phyloP scores from a whole-genome alignment of 2,329 filamentous ascomycete species.

The Sclerotinia minor region DNA sequence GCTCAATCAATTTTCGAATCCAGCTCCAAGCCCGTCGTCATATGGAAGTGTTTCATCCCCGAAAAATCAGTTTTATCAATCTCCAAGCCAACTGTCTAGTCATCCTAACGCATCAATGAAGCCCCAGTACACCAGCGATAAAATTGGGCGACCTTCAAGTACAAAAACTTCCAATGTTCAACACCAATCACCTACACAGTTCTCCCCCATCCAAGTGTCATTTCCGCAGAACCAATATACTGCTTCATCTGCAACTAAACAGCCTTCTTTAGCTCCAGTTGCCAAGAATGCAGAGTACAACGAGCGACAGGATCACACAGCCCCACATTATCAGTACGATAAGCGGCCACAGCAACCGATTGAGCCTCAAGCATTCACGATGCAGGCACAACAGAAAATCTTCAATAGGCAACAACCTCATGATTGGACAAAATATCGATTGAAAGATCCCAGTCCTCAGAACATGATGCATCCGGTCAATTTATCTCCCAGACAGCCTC shows the following conservation, averaged over 20 bases:
- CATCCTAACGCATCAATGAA: not conserved
- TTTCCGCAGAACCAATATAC: constrained; percentile 2
- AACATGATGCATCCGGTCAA: not conserved
- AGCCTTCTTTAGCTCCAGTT: not conserved
- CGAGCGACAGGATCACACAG: not conserved
- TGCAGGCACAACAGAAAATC: not conserved
- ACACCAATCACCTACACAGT: not conserved
- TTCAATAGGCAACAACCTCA: not conserved
- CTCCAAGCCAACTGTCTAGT: not conserved
- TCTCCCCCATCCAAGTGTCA: not conserved
- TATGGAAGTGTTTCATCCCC: not conserved
- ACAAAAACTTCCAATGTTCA: not conserved
- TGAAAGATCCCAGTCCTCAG: not conserved
- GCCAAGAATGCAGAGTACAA: not conserved
- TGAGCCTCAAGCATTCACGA: not conserved
- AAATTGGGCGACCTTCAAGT: not conserved
- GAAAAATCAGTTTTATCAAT: not conserved
- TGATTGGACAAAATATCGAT: constrained; percentile 4
- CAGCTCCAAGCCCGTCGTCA: not conserved
- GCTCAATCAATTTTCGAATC: not conserved
- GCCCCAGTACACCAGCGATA: not conserved
- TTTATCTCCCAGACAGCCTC: not conserved
- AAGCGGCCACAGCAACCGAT: not conserved
- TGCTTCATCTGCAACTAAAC: not conserved
- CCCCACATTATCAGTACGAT: not conserved